phyloP scores from a whole-genome alignment of 768 basidiomycete genomes.

The Neoboletus brunneissimus region DNA sequence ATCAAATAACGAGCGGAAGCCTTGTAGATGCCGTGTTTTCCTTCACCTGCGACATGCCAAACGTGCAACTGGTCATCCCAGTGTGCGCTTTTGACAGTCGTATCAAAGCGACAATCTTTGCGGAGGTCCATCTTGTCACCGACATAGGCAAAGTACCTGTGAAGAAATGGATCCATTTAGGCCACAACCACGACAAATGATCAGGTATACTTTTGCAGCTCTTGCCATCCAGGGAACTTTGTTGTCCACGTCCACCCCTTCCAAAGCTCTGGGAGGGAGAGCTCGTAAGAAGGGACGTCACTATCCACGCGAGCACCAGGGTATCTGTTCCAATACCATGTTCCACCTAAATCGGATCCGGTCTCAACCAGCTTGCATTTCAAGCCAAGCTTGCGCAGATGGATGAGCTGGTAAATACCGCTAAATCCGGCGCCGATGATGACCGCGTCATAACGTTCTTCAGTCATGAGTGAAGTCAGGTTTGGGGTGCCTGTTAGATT shows the following conservation, averaged over 20 bases:
- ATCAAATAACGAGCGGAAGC: constrained; percentile 6
- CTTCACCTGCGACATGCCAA: constrained; percentile 5
- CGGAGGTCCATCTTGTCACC: constrained; percentile 9
- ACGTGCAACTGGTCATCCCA: constrained; percentile 9
- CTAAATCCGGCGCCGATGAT: constrained; percentile 12
- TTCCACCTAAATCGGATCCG: constrained; percentile 8
- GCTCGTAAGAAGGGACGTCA: constrained; percentile 6
- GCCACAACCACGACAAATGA: neutral
- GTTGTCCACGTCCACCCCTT: constrained; percentile 13
- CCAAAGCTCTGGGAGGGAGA: constrained; percentile 12
- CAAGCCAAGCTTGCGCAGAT: constrained; percentile 8
- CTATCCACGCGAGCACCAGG: constrained; percentile 13
- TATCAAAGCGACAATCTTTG: constrained; percentile 12
- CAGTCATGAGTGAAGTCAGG: neutral
- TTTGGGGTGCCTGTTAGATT: neutral
- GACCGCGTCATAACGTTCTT: constrained; percentile 7
- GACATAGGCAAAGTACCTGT: constrained; percentile 10
- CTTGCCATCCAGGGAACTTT: constrained; percentile 8
- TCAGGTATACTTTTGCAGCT: neutral
- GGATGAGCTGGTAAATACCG: constrained; percentile 11
- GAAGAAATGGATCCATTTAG: neutral
- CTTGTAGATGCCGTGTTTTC: constrained; percentile 1
- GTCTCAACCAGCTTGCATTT: constrained; percentile 3
- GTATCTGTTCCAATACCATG: constrained; percentile 15
- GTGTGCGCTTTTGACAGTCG: constrained; percentile 7